Conservation (phyloP, 345 rosid genomes). For the Lepidium africanum region DNA sequence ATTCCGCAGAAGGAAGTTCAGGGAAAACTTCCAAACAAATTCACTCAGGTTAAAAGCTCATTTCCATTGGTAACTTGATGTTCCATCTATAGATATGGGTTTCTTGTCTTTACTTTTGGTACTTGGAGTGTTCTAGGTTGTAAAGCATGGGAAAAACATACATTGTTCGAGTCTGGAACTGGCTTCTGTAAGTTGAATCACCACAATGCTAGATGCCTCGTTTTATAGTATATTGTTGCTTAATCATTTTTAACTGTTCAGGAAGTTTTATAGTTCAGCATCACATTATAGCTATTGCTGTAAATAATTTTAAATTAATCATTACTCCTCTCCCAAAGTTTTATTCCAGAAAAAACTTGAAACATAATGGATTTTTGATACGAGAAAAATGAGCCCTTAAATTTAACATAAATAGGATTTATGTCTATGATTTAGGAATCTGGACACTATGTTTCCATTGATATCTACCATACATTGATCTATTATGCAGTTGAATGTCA, state of each 20-base stretch:
- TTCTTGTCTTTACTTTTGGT: conserved; percentile 17
- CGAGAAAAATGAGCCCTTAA: conserved; percentile 8
- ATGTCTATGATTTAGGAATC: not conserved
- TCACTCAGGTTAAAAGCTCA: conserved; percentile 59
- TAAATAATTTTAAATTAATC: not conserved
- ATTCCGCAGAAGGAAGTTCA: conserved; percentile 78
- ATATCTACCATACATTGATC: conserved; percentile 10
- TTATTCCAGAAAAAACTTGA: not conserved
- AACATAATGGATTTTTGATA: conserved; percentile 2
- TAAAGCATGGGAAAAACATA: conserved; percentile 85
- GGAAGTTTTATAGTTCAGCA: not conserved
- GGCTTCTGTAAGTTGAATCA: conserved; percentile 70
- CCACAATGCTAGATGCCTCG: not conserved
- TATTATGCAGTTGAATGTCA: conserved; percentile 70
- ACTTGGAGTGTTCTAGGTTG: conserved; percentile 41
- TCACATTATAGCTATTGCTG: conserved; percentile 1
- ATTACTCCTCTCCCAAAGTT: not conserved
- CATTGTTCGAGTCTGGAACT: conserved; percentile 94
- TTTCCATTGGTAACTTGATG: conserved; percentile 4
- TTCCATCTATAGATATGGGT: conserved; percentile 5
- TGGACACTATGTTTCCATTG: not conserved
- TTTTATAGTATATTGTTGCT: not conserved
- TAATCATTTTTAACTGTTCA: conserved; percentile 5
- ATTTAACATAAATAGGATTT: not conserved
- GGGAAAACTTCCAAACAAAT: conserved; percentile 87